Conservation (phyloP, 2,329 filamentous ascomycete genomes). For the Fusarium sp. region DNA sequence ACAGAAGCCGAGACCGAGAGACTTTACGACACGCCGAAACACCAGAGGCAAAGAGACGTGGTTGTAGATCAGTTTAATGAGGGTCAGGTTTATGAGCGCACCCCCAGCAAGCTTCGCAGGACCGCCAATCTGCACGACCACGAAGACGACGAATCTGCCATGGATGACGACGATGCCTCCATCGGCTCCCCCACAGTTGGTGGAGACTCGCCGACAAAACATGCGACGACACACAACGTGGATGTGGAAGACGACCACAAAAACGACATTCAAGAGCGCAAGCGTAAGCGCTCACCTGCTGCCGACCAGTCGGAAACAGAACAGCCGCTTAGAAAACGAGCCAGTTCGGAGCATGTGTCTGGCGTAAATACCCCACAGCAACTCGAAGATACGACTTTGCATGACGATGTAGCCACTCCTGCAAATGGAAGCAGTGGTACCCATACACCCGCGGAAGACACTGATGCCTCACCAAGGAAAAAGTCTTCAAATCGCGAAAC, state of each 20-base stretch:
- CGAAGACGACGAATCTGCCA: constrained; percentile 57
- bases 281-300: constrained; percentile 64
- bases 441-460: constrained; percentile 63
- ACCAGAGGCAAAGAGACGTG: constrained; percentile 72
- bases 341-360: constrained; percentile 61
- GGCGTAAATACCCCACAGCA: constrained; percentile 52
- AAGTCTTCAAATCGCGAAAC: constrained; percentile 50
- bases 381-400: constrained; percentile 51
- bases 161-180: constrained; percentile 58
- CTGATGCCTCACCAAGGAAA: constrained; percentile 51
- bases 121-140: constrained; percentile 53
- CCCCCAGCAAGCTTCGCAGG: constrained; percentile 82
- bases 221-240: constrained; percentile 45
- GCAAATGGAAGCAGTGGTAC: constrained; percentile 56
- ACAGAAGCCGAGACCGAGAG: constrained; percentile 96
- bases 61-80: constrained; percentile 69
- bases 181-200: constrained; percentile 56
- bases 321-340: constrained; percentile 67
- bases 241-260: constrained; percentile 51
- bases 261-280: constrained; percentile 57
- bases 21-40: constrained; percentile 87
- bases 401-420: constrained; percentile 55
- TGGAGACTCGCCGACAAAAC: constrained; percentile 56
- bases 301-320: constrained; percentile 61
- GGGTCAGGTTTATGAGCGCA: constrained; percentile 71